Evolutionary conservation across 495 filamentous ascomycete species (phyloP), one percentile per base, ranked within the genome.

Genomic region (Ascodesmis nigricans): DNA sequence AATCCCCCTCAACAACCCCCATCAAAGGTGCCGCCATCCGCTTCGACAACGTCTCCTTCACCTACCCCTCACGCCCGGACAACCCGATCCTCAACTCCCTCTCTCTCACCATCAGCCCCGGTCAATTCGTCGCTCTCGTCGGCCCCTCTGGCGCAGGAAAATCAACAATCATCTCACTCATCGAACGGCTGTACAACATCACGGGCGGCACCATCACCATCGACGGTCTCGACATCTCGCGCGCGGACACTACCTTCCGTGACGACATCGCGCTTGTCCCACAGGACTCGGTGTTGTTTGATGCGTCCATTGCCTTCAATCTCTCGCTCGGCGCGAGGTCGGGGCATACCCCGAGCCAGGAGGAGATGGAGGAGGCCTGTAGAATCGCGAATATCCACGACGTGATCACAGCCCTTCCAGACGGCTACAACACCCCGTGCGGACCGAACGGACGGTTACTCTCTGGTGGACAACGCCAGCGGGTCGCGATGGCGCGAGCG

Each of bases 401-500:
- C 18, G 73, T 76, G 31, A 66, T 78, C 33, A 44, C 48, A 1
- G 65, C 64, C 0, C 52, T 77, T 1, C 72, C 73, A 0, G 10
- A 67, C 6, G 67, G 69, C 0, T 67, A 68, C 36, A 53, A 63
- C 22, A 78, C 74, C 4, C 52, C 55, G 11, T 70, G 71, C 31
- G 73, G 75, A 1, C 60, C 63, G 13, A 68, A 68, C 33, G 74
- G 75, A 2, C 59, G 65, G 9, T 62, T 60, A 26, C 63, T 90
- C 32, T 75, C 69, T 0, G 78, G 78, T 3, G 78, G 78, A 1
- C 78, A 90, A 54, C 70, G 69, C 46, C 78, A 84, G 49, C 59
- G 78, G 9, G 52, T 90, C 11, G 64, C 73, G 1, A 76, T 90
- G 33, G 78, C 79, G 1, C 55, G 79, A 14, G 77, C 78, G 0